Base-by-base conservation (phyloP, 2,329 filamentous ascomycete species). In the Knoxdaviesia capensis region DNA sequence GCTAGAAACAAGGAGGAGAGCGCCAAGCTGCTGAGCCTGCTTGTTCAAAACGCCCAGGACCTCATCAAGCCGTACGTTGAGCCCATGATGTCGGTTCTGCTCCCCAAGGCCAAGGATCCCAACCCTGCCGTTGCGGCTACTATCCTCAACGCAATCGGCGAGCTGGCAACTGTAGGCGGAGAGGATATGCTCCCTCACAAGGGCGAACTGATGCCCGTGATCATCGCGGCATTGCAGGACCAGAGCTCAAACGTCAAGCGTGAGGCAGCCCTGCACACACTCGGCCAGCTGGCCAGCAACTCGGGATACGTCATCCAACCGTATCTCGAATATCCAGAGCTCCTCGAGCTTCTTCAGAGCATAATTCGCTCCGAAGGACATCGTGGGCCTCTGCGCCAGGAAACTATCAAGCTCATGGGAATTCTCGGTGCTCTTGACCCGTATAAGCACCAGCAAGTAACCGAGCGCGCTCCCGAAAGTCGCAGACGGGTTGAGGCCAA, bases 291-390 rank as follows among this genome's bases (percentile, higher is more conserved):
- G 43, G 86, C 90, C 5, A 93, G 86, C 54, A 96, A 94, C 58
- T 90, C 87, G 8, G 90, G 92, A 50, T 98, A 98, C 60, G 92
- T 98, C 41, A 96, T 98, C 46, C 77, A 87, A 43, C 92, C 92
- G 1, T 98, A 98, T 52, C 69, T 88, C 39, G 87, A 98, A 46
- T 94, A 96, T 51, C 90, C 92, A 0, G 80, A 94, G 54, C 71
- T 98, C 6, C 75, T 98, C 40, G 86, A 90, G 46, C 82, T 96
- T 31, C 64, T 98, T 7, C 88, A 94, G 55, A 84, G 81, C 49
- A 94, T 98, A 50, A 90, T 96, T 50, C 84, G 92, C 51, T 84
- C 82, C 5, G 92, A 98, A 58, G 69, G 73, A 3, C 84, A 87
- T 47, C 79, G 86, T 43, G 85, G 85, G 1, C 74, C 81, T 10